Conservation (phyloP, 108 stramenopile species). For the Mediolabrus comicus region DNA sequence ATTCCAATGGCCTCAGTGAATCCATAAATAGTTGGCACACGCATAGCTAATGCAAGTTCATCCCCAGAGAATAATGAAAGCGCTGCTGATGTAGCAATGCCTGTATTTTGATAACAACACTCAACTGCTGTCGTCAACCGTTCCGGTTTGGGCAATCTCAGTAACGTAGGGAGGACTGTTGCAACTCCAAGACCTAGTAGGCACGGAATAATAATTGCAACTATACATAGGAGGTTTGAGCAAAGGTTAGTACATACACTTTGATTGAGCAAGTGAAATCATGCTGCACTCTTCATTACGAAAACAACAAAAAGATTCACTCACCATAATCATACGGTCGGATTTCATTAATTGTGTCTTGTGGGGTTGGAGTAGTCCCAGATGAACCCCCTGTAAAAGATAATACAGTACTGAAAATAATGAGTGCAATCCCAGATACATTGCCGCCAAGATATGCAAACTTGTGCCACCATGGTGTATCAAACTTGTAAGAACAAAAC, state of each 20-base stretch:
- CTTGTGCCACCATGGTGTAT: conserved; percentile 19
- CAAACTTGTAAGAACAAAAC: conserved; percentile 22
- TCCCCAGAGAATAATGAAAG: conserved; percentile 24
- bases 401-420: conserved; percentile 24
- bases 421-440: conserved; percentile 17
- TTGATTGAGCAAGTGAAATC: too few relatives aligned
- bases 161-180: conserved; percentile 2
- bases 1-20: conserved; percentile 23
- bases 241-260: too few relatives aligned
- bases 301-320: too few relatives aligned
- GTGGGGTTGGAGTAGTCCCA: not conserved
- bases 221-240: too few relatives aligned
- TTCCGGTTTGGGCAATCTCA: conserved; percentile 14
- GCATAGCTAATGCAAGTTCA: conserved; percentile 13
- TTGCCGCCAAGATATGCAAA: conserved; percentile 22
- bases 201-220: conserved; percentile 24
- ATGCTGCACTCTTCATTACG: too few relatives aligned
- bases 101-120: conserved; percentile 43
- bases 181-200: conserved; percentile 15
- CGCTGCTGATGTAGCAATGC: conserved; percentile 38
- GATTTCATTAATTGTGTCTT: not conserved
- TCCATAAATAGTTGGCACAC: conserved; percentile 34
- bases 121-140: conserved; percentile 28
- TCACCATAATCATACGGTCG: conserved; percentile 2
- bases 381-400: conserved; percentile 6